A percentile compares a stretch with the other conserved stretches of the same genome.
Conservation (phyloP, 495 filamentous ascomycete genomes). For the Friedmanniomyces endolithicus region DNA sequence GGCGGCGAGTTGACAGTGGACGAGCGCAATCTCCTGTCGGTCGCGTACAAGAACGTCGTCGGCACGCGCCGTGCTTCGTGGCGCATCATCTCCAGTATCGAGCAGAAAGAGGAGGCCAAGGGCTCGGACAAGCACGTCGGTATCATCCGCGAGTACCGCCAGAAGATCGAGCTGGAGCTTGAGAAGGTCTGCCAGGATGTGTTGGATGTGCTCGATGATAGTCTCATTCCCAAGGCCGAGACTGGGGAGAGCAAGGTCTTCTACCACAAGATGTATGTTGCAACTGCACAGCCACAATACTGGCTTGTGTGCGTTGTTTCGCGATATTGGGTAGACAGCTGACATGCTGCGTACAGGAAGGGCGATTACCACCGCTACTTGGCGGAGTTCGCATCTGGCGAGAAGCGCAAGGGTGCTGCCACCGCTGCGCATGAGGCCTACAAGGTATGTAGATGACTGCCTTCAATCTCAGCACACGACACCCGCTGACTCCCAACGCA, state of each 20-base stretch:
- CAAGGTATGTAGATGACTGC: constrained; percentile 63
- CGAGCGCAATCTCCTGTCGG: constrained; percentile 97
- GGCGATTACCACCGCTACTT: constrained; percentile 99
- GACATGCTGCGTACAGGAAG: constrained; percentile 53
- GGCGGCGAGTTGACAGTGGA: constrained; percentile 94
- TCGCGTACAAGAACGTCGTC: constrained; percentile 99
- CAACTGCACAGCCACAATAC: neutral
- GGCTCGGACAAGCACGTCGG: constrained; percentile 92
- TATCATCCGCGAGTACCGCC: constrained; percentile 94
- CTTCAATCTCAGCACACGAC: neutral
- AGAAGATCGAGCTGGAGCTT: constrained; percentile 97
- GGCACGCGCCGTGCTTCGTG: constrained; percentile 97
- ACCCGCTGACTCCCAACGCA: constrained; percentile 5
- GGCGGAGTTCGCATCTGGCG: constrained; percentile 93
- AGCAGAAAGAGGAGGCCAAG: constrained; percentile 99
- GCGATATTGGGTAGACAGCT: neutral
- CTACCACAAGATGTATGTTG: constrained; percentile 98
- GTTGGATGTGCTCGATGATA: constrained; percentile 86
- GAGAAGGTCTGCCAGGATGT: constrained; percentile 99
- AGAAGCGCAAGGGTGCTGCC: constrained; percentile 94
- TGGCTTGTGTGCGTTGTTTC: neutral
- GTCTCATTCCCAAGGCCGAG: constrained; percentile 93
- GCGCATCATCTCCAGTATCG: constrained; percentile 99
- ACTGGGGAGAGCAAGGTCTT: constrained; percentile 99
- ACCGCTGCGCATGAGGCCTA: constrained; percentile 93